Base-by-base conservation (phyloP, 306 rosid species). In the Mimosa bimucronata region DNA sequence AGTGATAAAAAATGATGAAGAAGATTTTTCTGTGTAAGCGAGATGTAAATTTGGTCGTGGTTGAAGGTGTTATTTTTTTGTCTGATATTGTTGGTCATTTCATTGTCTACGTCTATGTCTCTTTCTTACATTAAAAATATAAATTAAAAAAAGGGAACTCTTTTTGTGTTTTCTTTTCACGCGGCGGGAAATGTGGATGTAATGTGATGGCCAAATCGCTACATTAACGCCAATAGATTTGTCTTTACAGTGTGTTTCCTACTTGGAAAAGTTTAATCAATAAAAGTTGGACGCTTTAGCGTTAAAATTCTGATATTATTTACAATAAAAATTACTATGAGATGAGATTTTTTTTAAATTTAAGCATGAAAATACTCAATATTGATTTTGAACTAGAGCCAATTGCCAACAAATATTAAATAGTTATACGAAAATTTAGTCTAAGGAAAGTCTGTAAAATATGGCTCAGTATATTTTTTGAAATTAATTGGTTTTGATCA, bases 131-230 rank as follows among this genome's bases (percentile, higher is more conserved):
- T 34, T 79, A 29, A 83, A 66, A 57, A 4, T 50, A 16, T 26
- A 37, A 21, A 7, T n/a, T 40, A 0, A 34, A 28, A 37, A 52
- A 28, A 79, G 70, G 78, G 23, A 13, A 0, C 1, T 55, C n/a
- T 55, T 7, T 7, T 0, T 53, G 2, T n/a, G 29, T 55, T 73
- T 76, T 68, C 44, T 77, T 66, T 80, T 42, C 66, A 71, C 75
- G 76, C 81, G 60, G 83, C 81, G 69, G 37, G 75, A 83, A 88
- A 87, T 82, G 52, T 76, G 62, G 30, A 1, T 6, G 71, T 52
- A 64, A 83, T 30, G 46, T 13, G 66, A 77, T 76, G 30, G 77
- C 66, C 38, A 13, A 8, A 50, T 79, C 65, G 66, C 81, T 16
- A 61, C 34, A 74, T 70, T 72, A 23, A 37, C 78, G 87, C 55